Base-by-base conservation (phyloP, 202 grass and related monocot genomes). In the Dendrocalamus latiflorus region DNA sequence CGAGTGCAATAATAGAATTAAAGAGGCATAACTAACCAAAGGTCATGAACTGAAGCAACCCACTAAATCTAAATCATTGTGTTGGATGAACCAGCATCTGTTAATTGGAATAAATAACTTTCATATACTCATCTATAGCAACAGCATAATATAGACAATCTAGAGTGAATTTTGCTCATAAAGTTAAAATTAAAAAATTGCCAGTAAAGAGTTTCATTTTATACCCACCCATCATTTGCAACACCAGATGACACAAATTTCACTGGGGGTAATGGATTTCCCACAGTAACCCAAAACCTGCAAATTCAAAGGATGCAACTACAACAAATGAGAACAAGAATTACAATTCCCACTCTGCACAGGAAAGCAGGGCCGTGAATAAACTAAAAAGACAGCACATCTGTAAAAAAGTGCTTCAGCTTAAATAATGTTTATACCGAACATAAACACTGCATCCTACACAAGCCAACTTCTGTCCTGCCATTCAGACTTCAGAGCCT, bases 221-320 rank as follows among this genome's bases (percentile, higher is more conserved):
- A 65, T 63, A 93, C 89, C 80, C 65, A 99, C 96, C 91, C 91
- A 60, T 99, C 96, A 83, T 81, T 83, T 81, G 72, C 71, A 87
- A 90, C 36, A 83, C 87, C 89, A 89, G 89, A 99, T 63, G 89
- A 94, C 22, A 54, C 20, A 41, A 99, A 96, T 85, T 94, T 99
- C 47, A 83, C 84, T 49, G 84, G 83, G 11, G 3, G 91, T 88
- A 99, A 92, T 30, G 89, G 89, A 84, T 94, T 90, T 48, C 64
- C 86, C 6, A 22, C 54, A 63, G 91, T 95, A 55, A 90, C 70
- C 91, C 89, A 99, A 87, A 95, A 99, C 76, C 96, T 99, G 79
- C 60, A 78, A 78, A 86, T 74, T 30, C 37, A 61, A 74, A n/a
- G n/a, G n/a, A n/a, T n/a, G n/a, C n/a, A n/a, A n/a, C n/a, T n/a